These are phyloP conservation scores for Ogataea methylovora DNA, from an alignment of 805 yeast genomes.

Conservation along the genomic window DNA sequence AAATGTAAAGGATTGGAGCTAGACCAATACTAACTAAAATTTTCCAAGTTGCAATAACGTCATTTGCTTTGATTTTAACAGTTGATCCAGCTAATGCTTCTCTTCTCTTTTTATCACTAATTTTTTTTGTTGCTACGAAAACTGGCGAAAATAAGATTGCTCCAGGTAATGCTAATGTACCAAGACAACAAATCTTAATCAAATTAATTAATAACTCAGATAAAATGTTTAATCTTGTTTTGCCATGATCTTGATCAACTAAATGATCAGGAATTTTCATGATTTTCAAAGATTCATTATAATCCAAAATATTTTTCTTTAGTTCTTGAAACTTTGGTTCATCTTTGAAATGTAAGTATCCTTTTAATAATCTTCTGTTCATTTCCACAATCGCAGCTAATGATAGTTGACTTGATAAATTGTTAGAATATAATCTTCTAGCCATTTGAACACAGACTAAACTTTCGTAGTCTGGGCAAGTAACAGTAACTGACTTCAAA, in stretches of 20 bases:
- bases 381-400: constrained; percentile 81
- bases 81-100: constrained; percentile 80
- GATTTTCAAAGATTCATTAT: constrained; percentile 52
- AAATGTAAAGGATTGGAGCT: constrained; percentile 78
- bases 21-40: constrained; percentile 80
- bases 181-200: constrained; percentile 45
- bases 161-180: constrained; percentile 80
- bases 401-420: constrained; percentile 63
- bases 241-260: constrained; percentile 37
- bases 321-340: constrained; percentile 60
- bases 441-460: constrained; percentile 87
- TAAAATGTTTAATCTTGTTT: constrained; percentile 16
- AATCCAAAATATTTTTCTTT: constrained; percentile 55
- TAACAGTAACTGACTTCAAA: constrained; percentile 77
- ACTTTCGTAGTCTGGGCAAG: constrained; percentile 84
- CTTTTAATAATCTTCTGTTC: constrained; percentile 79
- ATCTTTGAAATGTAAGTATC: constrained; percentile 67
- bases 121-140: constrained; percentile 66
- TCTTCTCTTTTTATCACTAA: constrained; percentile 65
- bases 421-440: constrained; percentile 77
- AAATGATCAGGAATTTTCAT: constrained; percentile 49
- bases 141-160: constrained; percentile 81
- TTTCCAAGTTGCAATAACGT: constrained; percentile 97
- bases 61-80: constrained; percentile 87
- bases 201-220: constrained; percentile 16